phyloP scores from a whole-genome alignment of 768 basidiomycete genomes.

The Mycena epipterygia region DNA sequence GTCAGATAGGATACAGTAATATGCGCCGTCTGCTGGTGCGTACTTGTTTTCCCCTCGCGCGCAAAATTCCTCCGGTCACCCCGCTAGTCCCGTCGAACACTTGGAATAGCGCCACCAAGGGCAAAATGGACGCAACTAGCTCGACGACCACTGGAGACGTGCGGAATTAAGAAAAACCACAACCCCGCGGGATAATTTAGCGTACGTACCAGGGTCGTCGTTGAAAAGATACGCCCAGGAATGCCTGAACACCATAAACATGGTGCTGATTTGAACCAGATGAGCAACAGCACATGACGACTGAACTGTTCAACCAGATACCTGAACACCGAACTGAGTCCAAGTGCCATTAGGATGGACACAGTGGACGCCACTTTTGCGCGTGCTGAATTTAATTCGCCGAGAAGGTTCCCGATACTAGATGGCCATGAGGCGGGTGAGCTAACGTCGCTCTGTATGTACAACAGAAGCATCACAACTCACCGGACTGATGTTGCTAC shows the following conservation, averaged over 20 bases:
- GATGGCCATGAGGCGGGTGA: background rate
- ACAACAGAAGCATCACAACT: slow-evolving; percentile 33
- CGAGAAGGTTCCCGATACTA: slow-evolving; percentile 91
- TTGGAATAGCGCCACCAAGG: slow-evolving; percentile 84
- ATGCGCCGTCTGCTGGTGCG: background rate
- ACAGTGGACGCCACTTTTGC: slow-evolving; percentile 78
- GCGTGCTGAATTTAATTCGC: slow-evolving; percentile 80
- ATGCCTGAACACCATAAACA: slow-evolving; percentile 73
- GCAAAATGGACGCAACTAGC: slow-evolving; percentile 78
- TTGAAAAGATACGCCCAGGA: slow-evolving; percentile 86
- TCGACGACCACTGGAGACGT: slow-evolving; percentile 61
- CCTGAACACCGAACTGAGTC: slow-evolving; percentile 78
- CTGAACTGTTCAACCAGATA: slow-evolving; percentile 37
- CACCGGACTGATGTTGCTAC: slow-evolving; percentile 90
- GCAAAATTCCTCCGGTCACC: slow-evolving; percentile 82
- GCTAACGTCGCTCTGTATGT: background rate
- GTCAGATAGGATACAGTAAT: slow-evolving; percentile 3
- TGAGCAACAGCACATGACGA: background rate
- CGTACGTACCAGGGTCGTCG: slow-evolving; percentile 67
- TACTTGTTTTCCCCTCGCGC: slow-evolving; percentile 86
- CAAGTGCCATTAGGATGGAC: slow-evolving; percentile 74
- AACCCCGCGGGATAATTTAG: background rate
- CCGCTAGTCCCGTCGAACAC: slow-evolving; percentile 85
- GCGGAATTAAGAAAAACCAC: slow-evolving; percentile 1
- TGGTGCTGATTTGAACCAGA: slow-evolving; percentile 49